phyloP scores from a whole-genome alignment of 1,139 yeast species.

The Pneumocystis canis region DNA sequence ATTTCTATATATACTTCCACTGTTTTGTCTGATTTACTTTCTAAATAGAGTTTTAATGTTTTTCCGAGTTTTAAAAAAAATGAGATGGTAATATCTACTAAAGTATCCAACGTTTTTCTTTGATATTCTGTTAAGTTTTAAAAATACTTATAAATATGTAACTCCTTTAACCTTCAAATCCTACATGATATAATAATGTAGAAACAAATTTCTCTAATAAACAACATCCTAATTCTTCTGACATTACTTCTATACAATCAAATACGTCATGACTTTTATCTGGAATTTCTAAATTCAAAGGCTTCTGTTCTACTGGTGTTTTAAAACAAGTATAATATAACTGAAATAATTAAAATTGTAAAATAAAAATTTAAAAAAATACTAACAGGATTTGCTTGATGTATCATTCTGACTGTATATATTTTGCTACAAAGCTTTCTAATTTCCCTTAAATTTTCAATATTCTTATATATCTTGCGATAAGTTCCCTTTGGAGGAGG shows the following conservation, averaged over 20 bases:
- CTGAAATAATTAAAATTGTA: not conserved
- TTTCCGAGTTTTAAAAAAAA: conserved; percentile 62
- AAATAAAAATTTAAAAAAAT: conserved; percentile 1
- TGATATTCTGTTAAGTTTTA: conserved; percentile 35
- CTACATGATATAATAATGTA: conserved; percentile 80
- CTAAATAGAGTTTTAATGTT: conserved; percentile 56
- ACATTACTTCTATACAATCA: not conserved
- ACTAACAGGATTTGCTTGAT: conserved; percentile 39
- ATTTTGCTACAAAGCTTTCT: conserved; percentile 80
- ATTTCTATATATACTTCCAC: not conserved
- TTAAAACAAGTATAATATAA: conserved; percentile 25
- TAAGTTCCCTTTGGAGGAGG: not conserved
- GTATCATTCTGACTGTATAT: conserved; percentile 78
- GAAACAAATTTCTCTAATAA: conserved; percentile 55
- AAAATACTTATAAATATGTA: not conserved
- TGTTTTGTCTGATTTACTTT: not conserved
- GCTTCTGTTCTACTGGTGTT: conserved; percentile 41
- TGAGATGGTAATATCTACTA: conserved; percentile 72
- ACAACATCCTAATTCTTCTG: conserved; percentile 18
- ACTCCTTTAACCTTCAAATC: conserved; percentile 43
- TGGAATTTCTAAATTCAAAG: conserved; percentile 38
- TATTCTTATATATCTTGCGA: conserved; percentile 43
- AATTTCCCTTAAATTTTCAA: conserved; percentile 71
- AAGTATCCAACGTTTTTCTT: conserved; percentile 58
- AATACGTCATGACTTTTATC: not conserved